These are phyloP conservation scores for Tillandsia leiboldiana DNA, from an alignment of 176 grass and related monocot genomes.

Conservation along the genomic window DNA sequence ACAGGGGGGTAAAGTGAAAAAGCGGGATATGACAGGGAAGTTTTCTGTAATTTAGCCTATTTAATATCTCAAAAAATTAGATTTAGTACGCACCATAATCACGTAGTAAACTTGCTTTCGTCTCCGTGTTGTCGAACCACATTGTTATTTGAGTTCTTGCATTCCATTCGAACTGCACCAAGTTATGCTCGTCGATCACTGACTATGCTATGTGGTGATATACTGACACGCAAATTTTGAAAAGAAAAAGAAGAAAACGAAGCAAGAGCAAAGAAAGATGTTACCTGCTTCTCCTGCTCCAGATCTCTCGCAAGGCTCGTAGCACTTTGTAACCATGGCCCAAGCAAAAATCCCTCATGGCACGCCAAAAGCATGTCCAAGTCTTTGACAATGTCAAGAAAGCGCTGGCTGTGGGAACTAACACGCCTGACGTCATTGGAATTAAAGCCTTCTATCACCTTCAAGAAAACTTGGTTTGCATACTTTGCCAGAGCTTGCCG, in stretches of 20 bases:
- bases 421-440: constrained; percentile 38
- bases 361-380: constrained; percentile 47
- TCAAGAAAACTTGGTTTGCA: constrained; percentile 54
- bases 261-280: not conserved
- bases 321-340: constrained; percentile 67
- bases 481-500: constrained; percentile 75
- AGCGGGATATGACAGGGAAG: too few relatives aligned
- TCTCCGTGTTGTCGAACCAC: constrained; percentile 81
- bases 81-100: constrained; percentile 44
- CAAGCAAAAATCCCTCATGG: constrained; percentile 78
- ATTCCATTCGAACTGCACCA: constrained; percentile 89
- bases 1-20: too few relatives aligned
- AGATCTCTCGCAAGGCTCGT: constrained; percentile 42
- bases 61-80: not conserved
- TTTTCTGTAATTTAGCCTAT: too few relatives aligned
- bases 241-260: constrained; percentile 5
- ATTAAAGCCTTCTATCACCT: constrained; percentile 50
- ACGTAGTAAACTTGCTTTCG: constrained; percentile 62
- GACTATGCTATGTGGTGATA: constrained; percentile 10
- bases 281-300: constrained; percentile 57
- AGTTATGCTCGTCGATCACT: not conserved
- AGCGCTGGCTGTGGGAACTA: constrained; percentile 24
- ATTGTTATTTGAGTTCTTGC: constrained; percentile 84
- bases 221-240: not conserved
- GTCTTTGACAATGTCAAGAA: constrained; percentile 58